A percentile compares a stretch with the other conserved stretches of the same genome.
Conservation (phyloP, 2,329 filamentous ascomycete genomes). For the Aureobasidium sp. region DNA sequence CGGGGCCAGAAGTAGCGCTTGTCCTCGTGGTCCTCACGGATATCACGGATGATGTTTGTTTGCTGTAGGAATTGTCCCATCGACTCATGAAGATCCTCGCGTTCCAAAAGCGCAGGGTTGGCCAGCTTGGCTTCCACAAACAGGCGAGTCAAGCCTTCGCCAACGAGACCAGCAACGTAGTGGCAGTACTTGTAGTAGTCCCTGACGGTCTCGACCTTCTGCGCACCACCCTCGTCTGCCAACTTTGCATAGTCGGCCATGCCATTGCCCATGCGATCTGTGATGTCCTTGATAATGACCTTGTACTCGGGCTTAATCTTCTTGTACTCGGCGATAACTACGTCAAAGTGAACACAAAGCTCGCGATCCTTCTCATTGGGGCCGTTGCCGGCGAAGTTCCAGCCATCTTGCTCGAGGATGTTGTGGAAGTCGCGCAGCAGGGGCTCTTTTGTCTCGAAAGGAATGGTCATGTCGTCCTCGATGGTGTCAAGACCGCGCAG, state of each 20-base stretch:
- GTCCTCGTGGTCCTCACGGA: constrained; percentile 83
- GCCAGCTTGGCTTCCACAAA: constrained; percentile 84
- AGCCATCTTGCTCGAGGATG: constrained; percentile 73
- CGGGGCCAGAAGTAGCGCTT: constrained; percentile 88
- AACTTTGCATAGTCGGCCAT: constrained; percentile 95
- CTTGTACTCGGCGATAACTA: constrained; percentile 78
- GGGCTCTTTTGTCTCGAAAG: constrained; percentile 74
- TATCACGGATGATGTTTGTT: constrained; percentile 96
- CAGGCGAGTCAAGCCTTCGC: constrained; percentile 81
- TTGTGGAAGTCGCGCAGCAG: constrained; percentile 76
- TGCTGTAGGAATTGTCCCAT: constrained; percentile 98
- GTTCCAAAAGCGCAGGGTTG: constrained; percentile 73
- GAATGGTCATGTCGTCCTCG: constrained; percentile 95
- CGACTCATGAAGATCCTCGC: constrained; percentile 76
- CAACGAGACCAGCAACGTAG: constrained; percentile 97
- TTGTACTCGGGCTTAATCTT: constrained; percentile 79
- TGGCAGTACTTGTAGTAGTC: constrained; percentile 98
- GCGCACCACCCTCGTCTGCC: constrained; percentile 51
- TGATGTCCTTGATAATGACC: constrained; percentile 86
- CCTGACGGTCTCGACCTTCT: constrained; percentile 72
- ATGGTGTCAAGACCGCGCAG: constrained; percentile 94
- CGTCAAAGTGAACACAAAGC: constrained; percentile 84
- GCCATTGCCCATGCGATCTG: constrained; percentile 90
- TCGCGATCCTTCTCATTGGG: constrained; percentile 92
- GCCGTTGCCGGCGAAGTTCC: constrained; percentile 81